Evolutionary conservation across 106 monocot species (phyloP).

Genomic region (Dendrobium catenatum): DNA sequence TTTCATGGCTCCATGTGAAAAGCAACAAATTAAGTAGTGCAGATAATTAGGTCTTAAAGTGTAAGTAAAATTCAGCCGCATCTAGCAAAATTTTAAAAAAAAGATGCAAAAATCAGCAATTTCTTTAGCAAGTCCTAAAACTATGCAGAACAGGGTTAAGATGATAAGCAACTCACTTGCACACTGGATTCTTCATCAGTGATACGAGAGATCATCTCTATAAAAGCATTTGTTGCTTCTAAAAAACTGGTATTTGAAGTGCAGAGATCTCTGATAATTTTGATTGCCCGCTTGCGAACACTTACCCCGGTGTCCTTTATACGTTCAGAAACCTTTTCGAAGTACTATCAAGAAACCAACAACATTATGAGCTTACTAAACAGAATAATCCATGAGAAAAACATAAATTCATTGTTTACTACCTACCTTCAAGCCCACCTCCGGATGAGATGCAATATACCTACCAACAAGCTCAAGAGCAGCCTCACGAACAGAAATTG

Average conservation of each 20-base stretch:
- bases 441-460: slow-evolving; percentile 98
- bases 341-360: slow-evolving; percentile 55
- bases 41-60: background rate
- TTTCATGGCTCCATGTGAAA: background rate
- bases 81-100: background rate
- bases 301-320: slow-evolving; percentile 99
- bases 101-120: background rate
- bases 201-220: slow-evolving; percentile 96
- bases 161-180: slow-evolving; percentile 50
- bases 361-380: background rate
- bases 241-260: slow-evolving; percentile 67
- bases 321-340: slow-evolving; percentile 93
- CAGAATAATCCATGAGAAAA: background rate
- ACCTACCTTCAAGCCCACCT: slow-evolving; percentile 89
- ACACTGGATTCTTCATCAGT: slow-evolving; percentile 95
- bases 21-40: background rate
- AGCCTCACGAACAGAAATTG: slow-evolving; percentile 97
- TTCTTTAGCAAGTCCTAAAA: background rate
- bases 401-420: background rate
- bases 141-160: background rate
- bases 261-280: slow-evolving; percentile 89
- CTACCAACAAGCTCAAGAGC: slow-evolving; percentile 99
- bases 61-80: background rate
- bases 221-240: slow-evolving; percentile 68
- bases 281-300: slow-evolving; percentile 95